These are phyloP conservation scores for Kickxella alabastrina DNA, from an alignment of 192 early-diverging fungal genomes.

Conservation along the genomic window DNA sequence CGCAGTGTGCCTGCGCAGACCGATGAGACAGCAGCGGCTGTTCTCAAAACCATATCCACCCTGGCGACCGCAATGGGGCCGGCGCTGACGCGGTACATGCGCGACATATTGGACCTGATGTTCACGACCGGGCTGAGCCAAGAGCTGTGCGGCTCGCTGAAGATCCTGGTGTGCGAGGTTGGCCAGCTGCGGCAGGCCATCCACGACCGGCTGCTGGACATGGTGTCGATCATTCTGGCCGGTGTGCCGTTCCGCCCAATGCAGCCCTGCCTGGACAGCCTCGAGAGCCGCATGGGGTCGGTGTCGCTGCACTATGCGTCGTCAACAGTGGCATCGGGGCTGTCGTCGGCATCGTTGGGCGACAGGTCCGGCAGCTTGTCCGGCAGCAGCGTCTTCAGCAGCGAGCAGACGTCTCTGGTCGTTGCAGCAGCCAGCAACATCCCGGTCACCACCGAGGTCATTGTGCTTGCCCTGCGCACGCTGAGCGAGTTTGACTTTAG, in stretches of 20 bases:
- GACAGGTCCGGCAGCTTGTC: neutral
- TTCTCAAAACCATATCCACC: slow-evolving; percentile 84
- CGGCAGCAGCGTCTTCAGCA: neutral
- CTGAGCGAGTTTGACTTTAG: slow-evolving; percentile 86
- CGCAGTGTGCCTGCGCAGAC: slow-evolving; percentile 29
- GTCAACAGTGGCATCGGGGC: neutral
- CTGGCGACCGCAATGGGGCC: slow-evolving; percentile 88
- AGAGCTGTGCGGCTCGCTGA: slow-evolving; percentile 73
- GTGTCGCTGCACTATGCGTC: slow-evolving; percentile 14
- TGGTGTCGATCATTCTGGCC: slow-evolving; percentile 81
- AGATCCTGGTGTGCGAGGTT: slow-evolving; percentile 76
- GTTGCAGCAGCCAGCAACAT: slow-evolving; percentile 11
- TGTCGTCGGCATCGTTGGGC: neutral
- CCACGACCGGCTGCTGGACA: slow-evolving; percentile 85
- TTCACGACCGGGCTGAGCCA: slow-evolving; percentile 84
- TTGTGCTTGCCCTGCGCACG: slow-evolving; percentile 78
- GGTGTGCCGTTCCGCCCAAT: slow-evolving; percentile 67
- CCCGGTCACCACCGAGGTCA: slow-evolving; percentile 49
- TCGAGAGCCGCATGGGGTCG: slow-evolving; percentile 25
- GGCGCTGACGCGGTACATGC: slow-evolving; percentile 81
- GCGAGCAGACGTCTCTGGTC: slow-evolving; percentile 10
- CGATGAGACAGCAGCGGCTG: slow-evolving; percentile 58
- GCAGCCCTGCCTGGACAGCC: slow-evolving; percentile 19
- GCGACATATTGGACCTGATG: slow-evolving; percentile 86
- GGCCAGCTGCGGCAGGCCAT: slow-evolving; percentile 72